Evolutionary conservation across 2,329 filamentous ascomycete species (phyloP).

Genomic region (Penicillium palitans): DNA sequence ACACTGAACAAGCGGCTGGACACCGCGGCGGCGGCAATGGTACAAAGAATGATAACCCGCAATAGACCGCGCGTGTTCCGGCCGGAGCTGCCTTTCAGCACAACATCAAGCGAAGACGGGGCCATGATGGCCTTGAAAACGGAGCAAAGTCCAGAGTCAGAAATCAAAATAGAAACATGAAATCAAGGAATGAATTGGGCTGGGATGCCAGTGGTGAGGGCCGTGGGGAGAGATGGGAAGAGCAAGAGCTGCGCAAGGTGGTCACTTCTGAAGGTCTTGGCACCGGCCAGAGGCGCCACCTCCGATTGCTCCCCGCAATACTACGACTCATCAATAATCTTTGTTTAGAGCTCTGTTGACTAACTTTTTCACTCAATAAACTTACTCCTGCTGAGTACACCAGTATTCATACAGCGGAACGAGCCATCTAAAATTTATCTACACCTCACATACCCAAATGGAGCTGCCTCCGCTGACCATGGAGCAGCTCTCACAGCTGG

Average conservation of each 20-base stretch:
- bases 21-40: slow-evolving; percentile 89
- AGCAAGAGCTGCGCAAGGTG: slow-evolving; percentile 43
- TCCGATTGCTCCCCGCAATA: slow-evolving; percentile 38
- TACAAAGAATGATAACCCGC: slow-evolving; percentile 81
- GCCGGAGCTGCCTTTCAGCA: slow-evolving; percentile 76
- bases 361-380: not conserved
- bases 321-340: slow-evolving; percentile 8
- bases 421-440: not conserved
- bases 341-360: slow-evolving; percentile 2
- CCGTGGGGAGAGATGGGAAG: slow-evolving; percentile 21
- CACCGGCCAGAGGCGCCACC: slow-evolving; percentile 30
- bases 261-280: slow-evolving; percentile 45
- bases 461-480: slow-evolving; percentile 32
- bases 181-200: slow-evolving; percentile 27
- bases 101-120: slow-evolving; percentile 51
- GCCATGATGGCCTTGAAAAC: slow-evolving; percentile 47
- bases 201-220: slow-evolving; percentile 25
- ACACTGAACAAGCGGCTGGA: slow-evolving; percentile 96
- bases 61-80: slow-evolving; percentile 82
- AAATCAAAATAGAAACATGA: slow-evolving; percentile 28
- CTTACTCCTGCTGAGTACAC: not conserved
- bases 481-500: slow-evolving; percentile 33
- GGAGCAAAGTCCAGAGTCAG: slow-evolving; percentile 33
- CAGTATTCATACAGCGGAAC: not conserved
- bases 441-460: slow-evolving; percentile 24